Conservation (phyloP, 805 yeast genomes). For the Wickerhamomyces bisporus region DNA sequence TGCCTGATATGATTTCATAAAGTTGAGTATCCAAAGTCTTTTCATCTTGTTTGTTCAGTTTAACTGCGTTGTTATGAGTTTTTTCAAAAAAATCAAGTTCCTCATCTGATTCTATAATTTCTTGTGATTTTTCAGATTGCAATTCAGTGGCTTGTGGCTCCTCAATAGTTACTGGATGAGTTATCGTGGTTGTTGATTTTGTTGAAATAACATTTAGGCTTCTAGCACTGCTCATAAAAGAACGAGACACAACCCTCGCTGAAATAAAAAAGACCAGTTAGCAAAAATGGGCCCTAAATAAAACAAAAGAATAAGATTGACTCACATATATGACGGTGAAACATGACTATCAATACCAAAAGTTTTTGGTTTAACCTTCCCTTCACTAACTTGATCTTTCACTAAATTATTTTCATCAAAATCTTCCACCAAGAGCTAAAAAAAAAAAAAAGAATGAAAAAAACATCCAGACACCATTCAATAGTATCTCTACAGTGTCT, state of each 20-base stretch:
- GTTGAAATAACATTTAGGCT: conserved; percentile 6
- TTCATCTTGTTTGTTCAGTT: conserved; percentile 14
- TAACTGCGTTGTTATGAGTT: conserved; percentile 15
- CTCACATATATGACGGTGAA: conserved; percentile 9
- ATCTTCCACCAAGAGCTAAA: conserved; percentile 5
- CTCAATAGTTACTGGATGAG: background rate
- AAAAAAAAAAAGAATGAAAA: conserved; percentile 1
- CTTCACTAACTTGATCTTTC: too few species aligned
- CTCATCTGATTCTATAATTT: too few species aligned
- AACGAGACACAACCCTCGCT: conserved; percentile 8
- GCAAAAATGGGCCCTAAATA: background rate
- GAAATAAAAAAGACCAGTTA: background rate
- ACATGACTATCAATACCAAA: conserved; percentile 2
- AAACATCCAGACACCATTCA: conserved; percentile 11
- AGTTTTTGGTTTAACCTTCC: too few species aligned
- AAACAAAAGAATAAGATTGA: background rate
- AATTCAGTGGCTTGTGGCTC: background rate
- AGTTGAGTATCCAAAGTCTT: conserved; percentile 14
- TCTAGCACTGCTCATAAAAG: conserved; percentile 5
- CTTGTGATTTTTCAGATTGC: too few species aligned
- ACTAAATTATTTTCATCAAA: too few species aligned
- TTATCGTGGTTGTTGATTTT: background rate
- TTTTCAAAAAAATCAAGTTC: conserved; percentile 16
- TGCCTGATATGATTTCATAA: conserved; percentile 19
- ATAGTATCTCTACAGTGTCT: background rate